Conservation (phyloP, 169 alveolate genomes). For the Cryptosporidium ubiquitum region DNA sequence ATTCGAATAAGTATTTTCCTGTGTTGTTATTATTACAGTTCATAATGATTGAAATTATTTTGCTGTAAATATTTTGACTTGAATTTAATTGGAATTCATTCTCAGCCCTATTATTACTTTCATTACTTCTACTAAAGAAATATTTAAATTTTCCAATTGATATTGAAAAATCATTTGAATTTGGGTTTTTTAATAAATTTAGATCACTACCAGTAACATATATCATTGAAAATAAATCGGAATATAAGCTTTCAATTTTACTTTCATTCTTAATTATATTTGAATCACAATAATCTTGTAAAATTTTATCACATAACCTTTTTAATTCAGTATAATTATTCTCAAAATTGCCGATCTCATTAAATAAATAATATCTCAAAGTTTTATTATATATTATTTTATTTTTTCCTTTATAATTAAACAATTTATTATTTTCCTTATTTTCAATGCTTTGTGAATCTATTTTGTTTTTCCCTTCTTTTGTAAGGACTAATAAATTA, state of each 20-base stretch:
- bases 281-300: not conserved
- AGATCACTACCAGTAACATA: constrained; percentile 50
- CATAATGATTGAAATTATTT: not conserved
- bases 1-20: not conserved
- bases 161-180: not conserved
- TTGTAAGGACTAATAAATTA: not conserved
- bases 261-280: not conserved
- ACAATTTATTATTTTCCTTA: not conserved
- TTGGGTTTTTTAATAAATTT: constrained; percentile 1
- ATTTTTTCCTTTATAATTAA: constrained; percentile 2
- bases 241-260: not conserved
- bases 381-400: not conserved
- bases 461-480: not conserved
- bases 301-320: not conserved
- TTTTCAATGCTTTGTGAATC: no score
- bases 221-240: not conserved
- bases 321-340: constrained; percentile 2
- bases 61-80: not conserved
- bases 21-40: not conserved
- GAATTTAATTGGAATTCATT: not conserved
- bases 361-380: constrained; percentile 15
- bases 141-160: constrained; percentile 13
- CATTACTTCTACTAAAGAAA: not conserved
- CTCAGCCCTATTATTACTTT: not conserved
- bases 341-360: not conserved